Base-by-base conservation (phyloP, 2,329 filamentous ascomycete species). In the Blastomyces parvus region DNA sequence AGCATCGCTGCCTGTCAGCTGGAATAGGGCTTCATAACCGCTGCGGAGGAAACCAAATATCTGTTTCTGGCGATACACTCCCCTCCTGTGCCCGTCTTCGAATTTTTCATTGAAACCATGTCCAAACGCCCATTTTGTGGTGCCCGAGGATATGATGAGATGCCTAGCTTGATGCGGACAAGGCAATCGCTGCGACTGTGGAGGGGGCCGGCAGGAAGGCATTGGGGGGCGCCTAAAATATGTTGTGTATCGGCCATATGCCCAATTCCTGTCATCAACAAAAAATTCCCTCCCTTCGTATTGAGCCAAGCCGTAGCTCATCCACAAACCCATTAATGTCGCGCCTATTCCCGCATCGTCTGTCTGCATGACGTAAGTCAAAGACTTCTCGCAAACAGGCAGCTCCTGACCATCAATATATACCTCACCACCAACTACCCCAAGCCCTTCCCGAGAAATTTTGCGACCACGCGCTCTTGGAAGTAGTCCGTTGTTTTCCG, bases 261-360 rank as follows among this genome's bases (percentile, higher is more conserved):
- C 86, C 87, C 91, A 96, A 67, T 87, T 82, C 7, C 88, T 85
- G 74, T 96, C 91, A 69, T 95, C 90, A 66, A 96, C 80, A 77
- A 96, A 95, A 75, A 96, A 95, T 0, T 85, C 81, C 30, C 90
- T 81, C 17, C 84, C 84, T 72, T 95, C 88, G 64, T 86, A 83
- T 71, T 87, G 81, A 1, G 91, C 90, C 62, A 95, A 77, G 3
- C 89, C 89, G 72, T 94, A 95, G 33, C 90, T 87, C 69, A 88
- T 88, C 90, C 91, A 96, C 63, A 96, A 73, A 70, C 87, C 83
- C 82, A 95, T 86, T 64, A 96, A 75, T 1, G 88, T 86, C 67
- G 85, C 86, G 6, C 91, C 91, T 11, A 96, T 79, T 2, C 91
- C 91, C 1, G 89, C 89, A 69, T 93, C 86, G 3, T 82, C 76